Conservation (phyloP, 2,329 filamentous ascomycete species). For the Pleomassaria siparia region DNA sequence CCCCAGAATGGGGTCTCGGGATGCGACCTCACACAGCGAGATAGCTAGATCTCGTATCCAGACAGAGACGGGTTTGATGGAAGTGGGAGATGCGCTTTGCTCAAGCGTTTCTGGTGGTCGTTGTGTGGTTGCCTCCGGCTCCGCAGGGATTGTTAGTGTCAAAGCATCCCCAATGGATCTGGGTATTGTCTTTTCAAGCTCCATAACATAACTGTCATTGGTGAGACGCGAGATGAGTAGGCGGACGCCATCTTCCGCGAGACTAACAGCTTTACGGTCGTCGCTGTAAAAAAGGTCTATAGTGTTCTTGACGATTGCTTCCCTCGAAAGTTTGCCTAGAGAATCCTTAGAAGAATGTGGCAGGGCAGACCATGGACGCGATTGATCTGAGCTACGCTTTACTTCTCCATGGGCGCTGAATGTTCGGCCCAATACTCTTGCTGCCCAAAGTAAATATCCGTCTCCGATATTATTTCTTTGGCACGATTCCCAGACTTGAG, state of each 20-base stretch:
- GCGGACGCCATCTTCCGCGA: conserved; percentile 46
- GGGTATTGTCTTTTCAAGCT: conserved; percentile 34
- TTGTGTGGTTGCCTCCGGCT: conserved; percentile 7
- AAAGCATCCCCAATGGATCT: conserved; percentile 33
- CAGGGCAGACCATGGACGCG: conserved; percentile 29
- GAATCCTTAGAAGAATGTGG: conserved; percentile 20
- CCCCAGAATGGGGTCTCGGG: conserved; percentile 67
- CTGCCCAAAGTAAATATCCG: conserved; percentile 82
- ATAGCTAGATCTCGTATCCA: conserved; percentile 68
- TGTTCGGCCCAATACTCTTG: conserved; percentile 77
- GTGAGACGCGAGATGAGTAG: conserved; percentile 31
- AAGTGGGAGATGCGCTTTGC: conserved; percentile 17
- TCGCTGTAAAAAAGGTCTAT: conserved; percentile 43
- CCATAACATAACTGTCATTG: conserved; percentile 26
- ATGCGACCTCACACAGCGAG: conserved; percentile 53
- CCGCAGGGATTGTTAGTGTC: conserved; percentile 19
- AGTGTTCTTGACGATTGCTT: conserved; percentile 42
- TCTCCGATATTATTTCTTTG: conserved; percentile 63
- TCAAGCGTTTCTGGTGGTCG: conserved; percentile 16
- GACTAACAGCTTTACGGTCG: conserved; percentile 44
- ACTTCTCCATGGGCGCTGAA: conserved; percentile 68
- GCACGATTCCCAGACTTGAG: conserved; percentile 76
- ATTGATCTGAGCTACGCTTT: conserved; percentile 40
- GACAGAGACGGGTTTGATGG: conserved; percentile 20
- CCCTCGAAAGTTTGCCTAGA: conserved; percentile 30